These are phyloP conservation scores for Artemisia annua DNA, from an alignment of 129 eudicot species.

Conservation along the genomic window DNA sequence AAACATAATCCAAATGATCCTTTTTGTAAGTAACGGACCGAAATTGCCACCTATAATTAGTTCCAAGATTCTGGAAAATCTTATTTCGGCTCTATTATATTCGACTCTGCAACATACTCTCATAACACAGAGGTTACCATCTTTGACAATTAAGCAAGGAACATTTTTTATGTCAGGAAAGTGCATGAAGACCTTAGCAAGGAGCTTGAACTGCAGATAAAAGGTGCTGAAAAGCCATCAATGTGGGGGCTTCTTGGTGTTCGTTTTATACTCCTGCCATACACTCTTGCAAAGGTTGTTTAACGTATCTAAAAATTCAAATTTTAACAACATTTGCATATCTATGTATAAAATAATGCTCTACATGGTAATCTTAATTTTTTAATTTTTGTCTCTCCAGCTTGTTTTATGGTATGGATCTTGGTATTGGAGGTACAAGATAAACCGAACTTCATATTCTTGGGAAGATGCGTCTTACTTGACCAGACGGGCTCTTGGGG, in stretches of 20 bases:
- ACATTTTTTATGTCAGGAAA: slow-evolving; percentile 49
- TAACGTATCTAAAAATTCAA: background rate
- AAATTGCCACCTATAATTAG: no score
- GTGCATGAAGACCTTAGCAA: slow-evolving; percentile 78
- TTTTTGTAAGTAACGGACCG: no score
- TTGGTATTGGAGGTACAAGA: slow-evolving; percentile 92
- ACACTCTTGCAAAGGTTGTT: slow-evolving; percentile 78
- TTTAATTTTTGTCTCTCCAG: slow-evolving; percentile 38
- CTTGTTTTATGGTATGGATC: slow-evolving; percentile 68
- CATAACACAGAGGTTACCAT: no score
- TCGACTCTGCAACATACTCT: background rate
- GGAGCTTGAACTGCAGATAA: slow-evolving; percentile 94
- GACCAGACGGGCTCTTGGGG: slow-evolving; percentile 79
- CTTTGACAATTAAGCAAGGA: slow-evolving; percentile 3
- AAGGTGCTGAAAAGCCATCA: slow-evolving; percentile 96
- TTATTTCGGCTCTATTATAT: background rate
- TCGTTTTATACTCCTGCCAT: slow-evolving; percentile 84
- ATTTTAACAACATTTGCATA: background rate
- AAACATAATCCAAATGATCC: no score
- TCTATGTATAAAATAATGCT: background rate
- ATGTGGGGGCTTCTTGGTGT: slow-evolving; percentile 84
- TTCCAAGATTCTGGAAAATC: slow-evolving; percentile 1
- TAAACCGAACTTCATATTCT: slow-evolving; percentile 72
- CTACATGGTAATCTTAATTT: slow-evolving; percentile 7
- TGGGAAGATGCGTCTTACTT: slow-evolving; percentile 95